Conservation (phyloP, 805 yeast species). For the Pichia deserticola region DNA sequence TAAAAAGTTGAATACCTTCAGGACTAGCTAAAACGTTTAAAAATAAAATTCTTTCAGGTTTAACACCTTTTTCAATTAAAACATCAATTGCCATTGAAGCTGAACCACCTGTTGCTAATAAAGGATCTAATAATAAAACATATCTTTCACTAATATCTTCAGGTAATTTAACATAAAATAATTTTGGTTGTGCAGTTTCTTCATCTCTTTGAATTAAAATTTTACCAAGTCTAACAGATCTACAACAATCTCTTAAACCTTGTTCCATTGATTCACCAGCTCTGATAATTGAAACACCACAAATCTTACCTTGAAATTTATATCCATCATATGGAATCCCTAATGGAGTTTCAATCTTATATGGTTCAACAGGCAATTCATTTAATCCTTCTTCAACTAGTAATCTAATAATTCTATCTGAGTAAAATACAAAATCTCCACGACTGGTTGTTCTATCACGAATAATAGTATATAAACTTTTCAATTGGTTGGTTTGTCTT, state of each 20-base stretch:
- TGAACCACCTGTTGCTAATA: constrained; percentile 98
- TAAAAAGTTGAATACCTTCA: constrained; percentile 81
- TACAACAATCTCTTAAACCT: constrained; percentile 94
- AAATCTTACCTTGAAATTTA: constrained; percentile 80
- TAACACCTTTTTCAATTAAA: constrained; percentile 77
- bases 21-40: constrained; percentile 90
- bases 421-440: constrained; percentile 90
- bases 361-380: constrained; percentile 78
- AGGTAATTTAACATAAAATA: constrained; percentile 91
- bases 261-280: constrained; percentile 99
- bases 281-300: constrained; percentile 96
- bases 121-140: constrained; percentile 89
- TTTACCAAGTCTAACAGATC: constrained; percentile 94
- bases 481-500: constrained; percentile 84
- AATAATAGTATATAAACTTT: constrained; percentile 83
- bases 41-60: constrained; percentile 79
- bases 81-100: constrained; percentile 97
- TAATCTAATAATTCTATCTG: constrained; percentile 89
- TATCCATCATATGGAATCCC: constrained; percentile 68
- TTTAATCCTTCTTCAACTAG: constrained; percentile 94
- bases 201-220: constrained; percentile 96
- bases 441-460: constrained; percentile 75
- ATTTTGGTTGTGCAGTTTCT: constrained; percentile 89
- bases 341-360: constrained; percentile 67
- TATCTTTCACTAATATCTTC: constrained; percentile 83